Conservation (phyloP, 2,329 filamentous ascomycete species). For the Trichoderma sp. region DNA sequence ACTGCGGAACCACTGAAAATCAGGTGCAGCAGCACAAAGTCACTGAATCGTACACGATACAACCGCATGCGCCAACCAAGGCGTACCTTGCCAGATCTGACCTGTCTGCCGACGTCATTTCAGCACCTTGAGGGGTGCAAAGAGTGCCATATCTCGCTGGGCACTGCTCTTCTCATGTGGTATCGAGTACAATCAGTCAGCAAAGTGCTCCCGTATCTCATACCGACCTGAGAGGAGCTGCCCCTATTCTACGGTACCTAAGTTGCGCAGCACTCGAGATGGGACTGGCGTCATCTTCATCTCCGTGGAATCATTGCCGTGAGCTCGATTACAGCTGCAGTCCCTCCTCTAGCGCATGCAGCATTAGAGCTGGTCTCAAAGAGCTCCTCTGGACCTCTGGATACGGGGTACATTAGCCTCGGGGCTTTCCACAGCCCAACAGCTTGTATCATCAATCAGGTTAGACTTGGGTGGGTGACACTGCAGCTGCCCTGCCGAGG, state of each 20-base stretch:
- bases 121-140: slow-evolving; percentile 4
- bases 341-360: neutral
- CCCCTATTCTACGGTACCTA: too few species aligned
- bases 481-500: slow-evolving; percentile 3
- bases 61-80: too few species aligned
- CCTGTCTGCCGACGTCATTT: slow-evolving; percentile 19
- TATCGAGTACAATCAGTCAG: too few species aligned
- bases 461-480: neutral
- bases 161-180: neutral
- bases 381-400: neutral
- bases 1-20: neutral
- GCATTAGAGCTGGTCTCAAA: neutral
- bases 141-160: neutral
- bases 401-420: slow-evolving; percentile 22
- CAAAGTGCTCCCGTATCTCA: too few species aligned
- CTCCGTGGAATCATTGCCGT: too few species aligned
- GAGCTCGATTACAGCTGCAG: neutral
- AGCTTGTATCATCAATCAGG: neutral
- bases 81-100: slow-evolving; percentile 13
- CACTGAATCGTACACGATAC: neutral
- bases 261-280: neutral
- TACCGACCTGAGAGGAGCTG: too few species aligned
- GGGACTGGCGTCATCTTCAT: neutral
- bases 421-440: slow-evolving; percentile 12
- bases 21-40: neutral